Evolutionary conservation across 345 rosid genomes (phyloP), one percentile per base, ranked within the genome.

Genomic region (Populus ilicifolia): DNA sequence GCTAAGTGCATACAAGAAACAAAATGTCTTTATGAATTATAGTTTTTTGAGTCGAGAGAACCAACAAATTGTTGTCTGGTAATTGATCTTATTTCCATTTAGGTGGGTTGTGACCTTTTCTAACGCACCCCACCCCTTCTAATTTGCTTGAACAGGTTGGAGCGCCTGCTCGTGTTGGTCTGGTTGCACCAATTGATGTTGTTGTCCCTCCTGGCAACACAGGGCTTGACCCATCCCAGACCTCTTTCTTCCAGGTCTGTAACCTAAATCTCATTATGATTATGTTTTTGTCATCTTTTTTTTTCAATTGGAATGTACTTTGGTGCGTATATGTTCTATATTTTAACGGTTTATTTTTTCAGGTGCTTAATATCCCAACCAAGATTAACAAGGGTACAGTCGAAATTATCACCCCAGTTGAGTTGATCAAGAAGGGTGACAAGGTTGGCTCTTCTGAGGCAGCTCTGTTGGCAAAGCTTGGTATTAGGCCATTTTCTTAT

Each of bases 351-450:
- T 67, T 7, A 20, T 27, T 25, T 25, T 30, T 72, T 54, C 70
- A 93, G 90, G 97, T 95, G 76, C 94, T 95, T 12, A 95, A 95
- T 81, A 95, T 95, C 68, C 97, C 99, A 0, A 95, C 99, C 62
- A 95, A 95, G 86, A 95, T 95, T 89, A 95, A 95, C 91, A 95
- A 95, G 92, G 99, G 99, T 77, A 91, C 97, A 36, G 98, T 95
- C 5, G 99, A 95, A 88, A 95, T 95, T 78, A 89, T 95, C 74
- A 90, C 98, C 70, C 91, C 96, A 2, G 98, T 95, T 71, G 98
- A 95, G 84, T 92, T 95, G 65, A 90, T 93, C 79, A 95, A 85
- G 91, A 93, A 95, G 86, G 99, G 99, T 6, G 99, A 95, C 21
- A 93, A 95, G 83, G 98, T 93, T 36, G 98, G 98, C 23, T 95